Evolutionary conservation across 2,329 filamentous ascomycete species (phyloP).

Genomic region (Paramyrothecium sp.): DNA sequence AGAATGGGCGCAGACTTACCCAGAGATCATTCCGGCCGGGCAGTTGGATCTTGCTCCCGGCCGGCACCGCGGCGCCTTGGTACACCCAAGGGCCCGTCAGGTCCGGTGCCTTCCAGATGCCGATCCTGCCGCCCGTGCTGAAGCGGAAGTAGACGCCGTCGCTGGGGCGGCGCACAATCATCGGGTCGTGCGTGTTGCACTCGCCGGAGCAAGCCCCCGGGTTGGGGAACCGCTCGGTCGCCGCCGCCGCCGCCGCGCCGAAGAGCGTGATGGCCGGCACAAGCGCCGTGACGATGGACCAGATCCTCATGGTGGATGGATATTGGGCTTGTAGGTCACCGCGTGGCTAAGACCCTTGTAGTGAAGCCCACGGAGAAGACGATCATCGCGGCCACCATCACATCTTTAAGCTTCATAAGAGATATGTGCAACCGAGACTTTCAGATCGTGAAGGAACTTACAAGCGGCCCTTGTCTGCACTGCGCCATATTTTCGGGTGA

Average conservation of each 20-base stretch:
- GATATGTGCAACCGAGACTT: too few relatives aligned
- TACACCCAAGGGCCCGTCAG: conserved; percentile 41
- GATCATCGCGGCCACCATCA: too few relatives aligned
- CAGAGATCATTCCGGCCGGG: conserved; percentile 40
- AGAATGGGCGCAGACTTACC: conserved; percentile 27
- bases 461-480: too few relatives aligned
- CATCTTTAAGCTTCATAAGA: too few relatives aligned
- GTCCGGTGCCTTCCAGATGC: conserved; percentile 33
- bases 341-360: too few relatives aligned
- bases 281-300: conserved; percentile 7
- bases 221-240: conserved; percentile 11
- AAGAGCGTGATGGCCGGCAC: conserved; percentile 4
- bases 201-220: conserved; percentile 35
- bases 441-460: too few relatives aligned
- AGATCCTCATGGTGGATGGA: conserved; percentile 9
- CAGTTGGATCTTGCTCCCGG: conserved; percentile 36
- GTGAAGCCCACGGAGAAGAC: too few relatives aligned
- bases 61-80: conserved; percentile 35
- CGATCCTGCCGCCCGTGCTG: conserved; percentile 37
- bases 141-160: conserved; percentile 43
- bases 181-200: conserved; percentile 38
- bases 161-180: conserved; percentile 30
- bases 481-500: too few relatives aligned
- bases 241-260: conserved; percentile 32
- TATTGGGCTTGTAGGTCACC: too few relatives aligned